These are phyloP conservation scores for Botrytis elliptica DNA, from an alignment of 2,329 filamentous ascomycete genomes.

Conservation along the genomic window DNA sequence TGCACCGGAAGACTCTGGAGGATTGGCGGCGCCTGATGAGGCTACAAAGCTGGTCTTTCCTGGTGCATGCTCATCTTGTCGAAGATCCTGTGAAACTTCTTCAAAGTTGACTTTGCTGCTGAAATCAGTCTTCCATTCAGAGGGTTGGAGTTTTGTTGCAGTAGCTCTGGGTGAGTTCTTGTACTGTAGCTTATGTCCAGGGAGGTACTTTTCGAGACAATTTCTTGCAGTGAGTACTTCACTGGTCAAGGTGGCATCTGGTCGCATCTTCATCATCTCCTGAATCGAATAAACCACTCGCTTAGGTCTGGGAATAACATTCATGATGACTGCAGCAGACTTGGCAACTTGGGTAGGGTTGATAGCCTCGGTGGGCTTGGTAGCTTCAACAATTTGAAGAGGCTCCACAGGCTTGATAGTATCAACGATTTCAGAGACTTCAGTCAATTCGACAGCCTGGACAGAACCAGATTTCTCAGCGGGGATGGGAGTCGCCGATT, in stretches of 20 bases:
- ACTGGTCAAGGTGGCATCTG: background rate
- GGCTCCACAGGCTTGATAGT: background rate
- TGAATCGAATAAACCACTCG: slow-evolving; percentile 13
- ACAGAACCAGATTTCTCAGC: background rate
- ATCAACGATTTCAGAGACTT: background rate
- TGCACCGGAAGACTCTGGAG: background rate
- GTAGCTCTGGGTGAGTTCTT: background rate
- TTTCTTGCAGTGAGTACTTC: background rate
- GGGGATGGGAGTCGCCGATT: background rate
- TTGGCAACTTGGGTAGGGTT: background rate
- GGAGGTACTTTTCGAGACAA: slow-evolving; percentile 4
- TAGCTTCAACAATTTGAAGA: background rate
- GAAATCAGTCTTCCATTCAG: slow-evolving; percentile 6
- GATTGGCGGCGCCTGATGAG: background rate
- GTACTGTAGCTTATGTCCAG: background rate
- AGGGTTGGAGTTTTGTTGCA: background rate
- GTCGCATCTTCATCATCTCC: slow-evolving; percentile 14
- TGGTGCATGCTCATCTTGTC: background rate
- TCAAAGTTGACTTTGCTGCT: background rate
- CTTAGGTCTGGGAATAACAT: background rate
- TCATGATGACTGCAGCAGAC: no score
- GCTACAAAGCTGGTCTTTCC: background rate
- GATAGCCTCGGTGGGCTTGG: background rate
- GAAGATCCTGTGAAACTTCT: background rate
- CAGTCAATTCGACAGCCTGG: background rate